Percentiles rank a stretch among this genome's conserved stretches.
Conservation (phyloP, 805 yeast genomes). For the Zygotorulaspora sp. region DNA sequence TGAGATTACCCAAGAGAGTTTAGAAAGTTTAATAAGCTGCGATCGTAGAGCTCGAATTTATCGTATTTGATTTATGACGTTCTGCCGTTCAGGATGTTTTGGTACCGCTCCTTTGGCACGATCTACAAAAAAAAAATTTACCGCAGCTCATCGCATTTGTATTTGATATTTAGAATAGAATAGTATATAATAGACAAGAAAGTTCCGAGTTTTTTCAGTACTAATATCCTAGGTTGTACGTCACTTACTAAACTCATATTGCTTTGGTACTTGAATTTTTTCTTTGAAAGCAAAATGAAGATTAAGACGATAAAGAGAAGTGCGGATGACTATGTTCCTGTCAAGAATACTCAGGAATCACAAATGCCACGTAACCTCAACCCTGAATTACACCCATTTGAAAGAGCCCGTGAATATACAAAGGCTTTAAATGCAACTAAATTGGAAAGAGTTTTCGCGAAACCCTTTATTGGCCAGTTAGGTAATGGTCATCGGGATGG, state of each 20-base stretch:
- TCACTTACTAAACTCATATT: too few species aligned
- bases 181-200: too few species aligned
- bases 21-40: too few species aligned
- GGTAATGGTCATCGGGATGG: slow-evolving; percentile 97
- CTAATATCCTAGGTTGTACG: too few species aligned
- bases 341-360: slow-evolving; percentile 81
- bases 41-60: too few species aligned
- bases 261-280: too few species aligned
- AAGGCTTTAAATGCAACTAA: slow-evolving; percentile 93
- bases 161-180: background rate
- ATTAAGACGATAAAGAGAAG: slow-evolving; percentile 86
- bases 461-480: slow-evolving; percentile 91
- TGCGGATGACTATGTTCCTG: slow-evolving; percentile 89
- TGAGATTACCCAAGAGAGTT: slow-evolving; percentile 22
- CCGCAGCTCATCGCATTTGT: slow-evolving; percentile 15
- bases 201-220: too few species aligned
- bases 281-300: slow-evolving; percentile 59
- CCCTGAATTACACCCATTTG: slow-evolving; percentile 95
- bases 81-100: too few species aligned
- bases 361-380: slow-evolving; percentile 83
- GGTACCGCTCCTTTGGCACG: too few species aligned
- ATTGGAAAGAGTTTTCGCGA: slow-evolving; percentile 93
- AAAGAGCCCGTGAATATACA: slow-evolving; percentile 93
- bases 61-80: too few species aligned
- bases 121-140: slow-evolving; percentile 8